These are phyloP conservation scores for Neocatenulostroma microsporum DNA, from an alignment of 2,329 filamentous ascomycete genomes.

Conservation along the genomic window DNA sequence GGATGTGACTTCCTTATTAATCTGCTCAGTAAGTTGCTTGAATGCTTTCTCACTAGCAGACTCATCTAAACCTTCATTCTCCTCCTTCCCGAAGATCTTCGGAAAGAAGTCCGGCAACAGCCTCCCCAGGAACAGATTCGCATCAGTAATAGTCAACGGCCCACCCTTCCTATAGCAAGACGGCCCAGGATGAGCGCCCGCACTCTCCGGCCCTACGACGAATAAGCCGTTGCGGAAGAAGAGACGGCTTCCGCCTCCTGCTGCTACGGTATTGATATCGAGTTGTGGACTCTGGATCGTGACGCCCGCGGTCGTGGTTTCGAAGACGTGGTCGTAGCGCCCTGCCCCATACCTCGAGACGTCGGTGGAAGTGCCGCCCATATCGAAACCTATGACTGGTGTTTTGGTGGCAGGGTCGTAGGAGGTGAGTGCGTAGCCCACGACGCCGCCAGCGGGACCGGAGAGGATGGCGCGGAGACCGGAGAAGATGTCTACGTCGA, in stretches of 20 bases:
- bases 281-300: slow-evolving; percentile 88
- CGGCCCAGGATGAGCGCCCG: slow-evolving; percentile 80
- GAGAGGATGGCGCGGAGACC: slow-evolving; percentile 79
- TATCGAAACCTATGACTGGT: slow-evolving; percentile 90
- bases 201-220: slow-evolving; percentile 82
- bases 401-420: slow-evolving; percentile 76
- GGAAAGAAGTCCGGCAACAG: slow-evolving; percentile 87
- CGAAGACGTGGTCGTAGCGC: slow-evolving; percentile 86
- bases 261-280: slow-evolving; percentile 91
- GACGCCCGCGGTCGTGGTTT: slow-evolving; percentile 88
- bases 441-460: slow-evolving; percentile 85
- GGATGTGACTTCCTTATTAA: slow-evolving; percentile 65
- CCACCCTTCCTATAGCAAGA: slow-evolving; percentile 88
- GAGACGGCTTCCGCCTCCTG: slow-evolving; percentile 74
- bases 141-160: slow-evolving; percentile 86
- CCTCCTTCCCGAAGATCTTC: slow-evolving; percentile 87
- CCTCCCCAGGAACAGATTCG: slow-evolving; percentile 76
- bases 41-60: slow-evolving; percentile 69
- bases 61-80: slow-evolving; percentile 70
- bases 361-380: slow-evolving; percentile 90
- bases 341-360: slow-evolving; percentile 74
- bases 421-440: slow-evolving; percentile 84
- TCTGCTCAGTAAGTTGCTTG: slow-evolving; percentile 64
- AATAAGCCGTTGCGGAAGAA: slow-evolving; percentile 89
- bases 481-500: slow-evolving; percentile 72